Conservation (phyloP, 495 filamentous ascomycete species). For the Penicillium steckii region DNA sequence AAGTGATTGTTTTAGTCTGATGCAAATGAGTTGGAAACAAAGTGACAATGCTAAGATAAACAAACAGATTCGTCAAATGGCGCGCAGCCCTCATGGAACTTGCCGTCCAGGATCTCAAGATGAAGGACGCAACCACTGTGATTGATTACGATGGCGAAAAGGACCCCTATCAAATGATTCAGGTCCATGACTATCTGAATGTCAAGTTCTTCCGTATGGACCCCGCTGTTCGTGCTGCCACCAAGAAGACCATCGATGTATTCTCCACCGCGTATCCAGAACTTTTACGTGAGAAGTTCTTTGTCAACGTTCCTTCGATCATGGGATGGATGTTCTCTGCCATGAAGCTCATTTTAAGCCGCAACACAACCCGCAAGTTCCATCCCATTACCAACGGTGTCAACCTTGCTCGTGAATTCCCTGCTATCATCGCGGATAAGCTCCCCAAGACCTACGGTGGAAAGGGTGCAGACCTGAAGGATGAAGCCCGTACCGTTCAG, state of each 20-base stretch:
- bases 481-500: constrained; percentile 26
- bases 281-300: constrained; percentile 84
- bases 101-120: constrained; percentile 65
- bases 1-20: constrained; percentile 25
- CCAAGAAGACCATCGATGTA: constrained; percentile 73
- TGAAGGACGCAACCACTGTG: constrained; percentile 61
- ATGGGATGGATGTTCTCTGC: constrained; percentile 84
- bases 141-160: constrained; percentile 66
- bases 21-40: neutral
- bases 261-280: constrained; percentile 83
- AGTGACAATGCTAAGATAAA: no score
- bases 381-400: constrained; percentile 74
- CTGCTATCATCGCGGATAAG: constrained; percentile 52
- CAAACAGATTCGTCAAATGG: constrained; percentile 74
- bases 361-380: constrained; percentile 83
- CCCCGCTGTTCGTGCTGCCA: constrained; percentile 64
- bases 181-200: constrained; percentile 87
- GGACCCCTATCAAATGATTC: constrained; percentile 84
- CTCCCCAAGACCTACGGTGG: constrained; percentile 72
- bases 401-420: constrained; percentile 65
- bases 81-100: constrained; percentile 84
- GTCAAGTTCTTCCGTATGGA: constrained; percentile 78
- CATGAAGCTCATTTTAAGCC: constrained; percentile 76
- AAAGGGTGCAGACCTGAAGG: constrained; percentile 47
- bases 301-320: constrained; percentile 82